These are phyloP conservation scores for Rhodotorula sp. DNA, from an alignment of 1,284 basidiomycete genomes.

Conservation along the genomic window DNA sequence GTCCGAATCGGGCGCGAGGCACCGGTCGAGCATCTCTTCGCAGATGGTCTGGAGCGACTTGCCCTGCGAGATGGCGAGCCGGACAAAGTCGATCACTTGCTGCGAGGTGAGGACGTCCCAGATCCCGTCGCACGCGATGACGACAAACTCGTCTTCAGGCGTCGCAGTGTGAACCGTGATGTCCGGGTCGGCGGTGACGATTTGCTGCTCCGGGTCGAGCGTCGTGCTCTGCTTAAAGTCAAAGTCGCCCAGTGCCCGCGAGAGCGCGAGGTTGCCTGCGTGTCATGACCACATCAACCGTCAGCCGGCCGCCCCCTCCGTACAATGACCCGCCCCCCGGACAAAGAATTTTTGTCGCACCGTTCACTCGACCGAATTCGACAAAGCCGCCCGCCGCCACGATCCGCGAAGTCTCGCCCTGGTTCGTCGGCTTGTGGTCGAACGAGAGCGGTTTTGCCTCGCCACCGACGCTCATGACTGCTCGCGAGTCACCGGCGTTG, in stretches of 20 bases:
- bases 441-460: slow-evolving; percentile 82
- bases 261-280: slow-evolving; percentile 89
- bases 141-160: slow-evolving; percentile 91
- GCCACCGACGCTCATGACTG: slow-evolving; percentile 83
- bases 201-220: slow-evolving; percentile 81
- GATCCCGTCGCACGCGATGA: slow-evolving; percentile 96
- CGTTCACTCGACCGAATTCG: slow-evolving; percentile 96
- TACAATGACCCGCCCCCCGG: too few species aligned
- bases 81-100: slow-evolving; percentile 85
- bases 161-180: slow-evolving; percentile 75
- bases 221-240: slow-evolving; percentile 94
- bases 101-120: slow-evolving; percentile 97
- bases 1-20: slow-evolving; percentile 88
- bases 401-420: slow-evolving; percentile 81
- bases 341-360: slow-evolving; percentile 53
- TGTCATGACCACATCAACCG: not conserved
- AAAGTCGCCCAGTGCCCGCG: slow-evolving; percentile 94
- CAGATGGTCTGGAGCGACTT: slow-evolving; percentile 76
- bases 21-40: slow-evolving; percentile 88
- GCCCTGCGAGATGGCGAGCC: slow-evolving; percentile 76
- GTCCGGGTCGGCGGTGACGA: slow-evolving; percentile 94
- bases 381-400: slow-evolving; percentile 93
- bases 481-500: slow-evolving; percentile 95
- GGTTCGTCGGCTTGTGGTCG: slow-evolving; percentile 94
- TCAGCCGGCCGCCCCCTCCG: too few species aligned